Base-by-base conservation (phyloP, 306 rosid species). In the Sindora glabra region DNA sequence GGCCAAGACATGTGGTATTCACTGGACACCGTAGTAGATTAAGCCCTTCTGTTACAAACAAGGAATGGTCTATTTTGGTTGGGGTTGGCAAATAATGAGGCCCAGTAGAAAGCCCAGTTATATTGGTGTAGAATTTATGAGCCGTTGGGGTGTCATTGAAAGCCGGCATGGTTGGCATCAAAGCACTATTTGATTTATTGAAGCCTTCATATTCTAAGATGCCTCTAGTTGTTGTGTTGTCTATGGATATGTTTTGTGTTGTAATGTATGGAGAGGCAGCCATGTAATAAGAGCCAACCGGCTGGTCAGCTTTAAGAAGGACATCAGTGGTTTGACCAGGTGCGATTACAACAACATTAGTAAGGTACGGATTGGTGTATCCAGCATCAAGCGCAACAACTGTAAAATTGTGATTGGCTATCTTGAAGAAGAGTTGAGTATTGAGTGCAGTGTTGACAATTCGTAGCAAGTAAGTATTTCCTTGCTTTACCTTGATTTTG, bases 321-420 rank as follows among this genome's bases (percentile, higher is more conserved):
- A 76, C 87, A 10, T 86, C 91, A 1, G 48, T 62, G 32, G 95
- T 89, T 38, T 86, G 91, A 21, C 95, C 91, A 0, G 95, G 95
- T 0, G 85, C 76, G 0, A 71, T 0, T 2, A 83, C 79, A 0
- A 89, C 16, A 0, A 86, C 69, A 0, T 89, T 74, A 0, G 91
- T 86, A 7, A 41, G 1, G 10, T 81, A 83, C 2, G 61, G 87
- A 1, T 29, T 8, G 0, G 87, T 83, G 77, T 89, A 89, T 2
- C 42, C 2, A 3, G 87, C 91, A 16, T 89, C 96, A 1, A 89
- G 12, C 3, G 87, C 82, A 5, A 86, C 87, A 0, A 89, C 84
- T 0, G 81, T 86, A 52, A 89, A 69, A 0, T 24, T 86, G 70
- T 89, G 95, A 44, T 77, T 79, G 23, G 96, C 82, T 10, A 86